Percentiles rank a stretch among this genome's conserved stretches.
phyloP scores from a whole-genome alignment of 1,139 yeast species.

The Magnusiomyces fungicola region DNA sequence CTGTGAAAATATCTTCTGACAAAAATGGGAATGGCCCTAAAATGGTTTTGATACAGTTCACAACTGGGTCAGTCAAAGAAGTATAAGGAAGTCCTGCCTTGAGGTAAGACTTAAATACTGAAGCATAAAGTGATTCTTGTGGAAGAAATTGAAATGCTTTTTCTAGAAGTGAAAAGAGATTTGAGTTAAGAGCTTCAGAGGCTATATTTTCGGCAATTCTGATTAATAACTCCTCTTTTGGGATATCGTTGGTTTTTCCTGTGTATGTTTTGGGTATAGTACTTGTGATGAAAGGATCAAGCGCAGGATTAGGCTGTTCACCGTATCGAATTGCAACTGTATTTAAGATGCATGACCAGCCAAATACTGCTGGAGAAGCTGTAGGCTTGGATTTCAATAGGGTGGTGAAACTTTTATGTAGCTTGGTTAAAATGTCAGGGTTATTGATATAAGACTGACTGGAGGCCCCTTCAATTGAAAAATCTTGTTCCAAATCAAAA shows the following conservation, averaged over 20 bases:
- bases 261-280: slow-evolving; percentile 9
- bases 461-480: slow-evolving; percentile 17
- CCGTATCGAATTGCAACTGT: slow-evolving; percentile 46
- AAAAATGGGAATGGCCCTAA: slow-evolving; percentile 50
- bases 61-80: slow-evolving; percentile 48
- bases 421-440: slow-evolving; percentile 36
- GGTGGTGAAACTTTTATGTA: slow-evolving; percentile 35
- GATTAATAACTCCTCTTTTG: slow-evolving; percentile 13
- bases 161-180: slow-evolving; percentile 37
- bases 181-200: slow-evolving; percentile 39
- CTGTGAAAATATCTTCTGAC: slow-evolving; percentile 51
- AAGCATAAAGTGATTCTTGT: slow-evolving; percentile 44
- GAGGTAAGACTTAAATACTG: slow-evolving; percentile 53
- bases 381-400: slow-evolving; percentile 26
- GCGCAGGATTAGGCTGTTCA: slow-evolving; percentile 31
- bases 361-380: slow-evolving; percentile 50
- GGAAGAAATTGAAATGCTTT: slow-evolving; percentile 40
- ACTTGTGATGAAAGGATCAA: slow-evolving; percentile 23
- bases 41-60: slow-evolving; percentile 44
- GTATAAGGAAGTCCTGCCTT: slow-evolving; percentile 57
- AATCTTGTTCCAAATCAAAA: slow-evolving; percentile 30
- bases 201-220: slow-evolving; percentile 25
- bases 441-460: slow-evolving; percentile 41
- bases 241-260: slow-evolving; percentile 8
- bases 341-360: slow-evolving; percentile 65